Percentiles rank a stretch among this genome's conserved stretches.
Evolutionary conservation across 805 yeast genomes (phyloP).

Genomic region (Phaffomyces opuntiae): DNA sequence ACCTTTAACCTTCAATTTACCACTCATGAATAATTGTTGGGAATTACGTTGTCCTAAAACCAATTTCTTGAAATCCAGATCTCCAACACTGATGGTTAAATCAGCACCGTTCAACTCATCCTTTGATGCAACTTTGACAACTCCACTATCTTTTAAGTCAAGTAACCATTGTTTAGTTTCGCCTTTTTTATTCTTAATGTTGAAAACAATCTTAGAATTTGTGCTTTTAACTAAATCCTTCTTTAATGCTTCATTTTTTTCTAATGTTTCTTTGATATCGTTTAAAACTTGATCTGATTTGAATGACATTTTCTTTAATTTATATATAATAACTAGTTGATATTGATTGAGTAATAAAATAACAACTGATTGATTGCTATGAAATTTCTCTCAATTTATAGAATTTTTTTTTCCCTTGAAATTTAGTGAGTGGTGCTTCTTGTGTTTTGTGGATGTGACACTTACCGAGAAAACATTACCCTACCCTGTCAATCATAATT

Average conservation of each 20-base stretch:
- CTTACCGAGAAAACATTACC: too few relatives aligned
- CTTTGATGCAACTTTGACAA: constrained; percentile 31
- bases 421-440: too few relatives aligned
- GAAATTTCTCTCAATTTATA: too few relatives aligned
- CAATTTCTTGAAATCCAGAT: constrained; percentile 62
- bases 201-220: constrained; percentile 58
- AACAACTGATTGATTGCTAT: too few relatives aligned
- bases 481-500: too few relatives aligned
- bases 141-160: constrained; percentile 59
- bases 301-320: constrained; percentile 47
- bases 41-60: constrained; percentile 78
- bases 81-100: constrained; percentile 57
- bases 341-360: background rate
- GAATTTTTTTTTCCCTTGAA: too few relatives aligned
- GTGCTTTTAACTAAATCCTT: constrained; percentile 30
- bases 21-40: constrained; percentile 76
- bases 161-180: constrained; percentile 57
- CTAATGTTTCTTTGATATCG: constrained; percentile 16
- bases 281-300: constrained; percentile 21
- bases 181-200: constrained; percentile 51
- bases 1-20: constrained; percentile 82
- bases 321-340: constrained; percentile 32
- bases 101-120: constrained; percentile 46
- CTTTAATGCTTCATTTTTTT: constrained; percentile 11
- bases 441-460: too few relatives aligned